Conservation (phyloP, 202 grass and related monocot genomes). For the Bolboschoenoplectus hybrid region DNA sequence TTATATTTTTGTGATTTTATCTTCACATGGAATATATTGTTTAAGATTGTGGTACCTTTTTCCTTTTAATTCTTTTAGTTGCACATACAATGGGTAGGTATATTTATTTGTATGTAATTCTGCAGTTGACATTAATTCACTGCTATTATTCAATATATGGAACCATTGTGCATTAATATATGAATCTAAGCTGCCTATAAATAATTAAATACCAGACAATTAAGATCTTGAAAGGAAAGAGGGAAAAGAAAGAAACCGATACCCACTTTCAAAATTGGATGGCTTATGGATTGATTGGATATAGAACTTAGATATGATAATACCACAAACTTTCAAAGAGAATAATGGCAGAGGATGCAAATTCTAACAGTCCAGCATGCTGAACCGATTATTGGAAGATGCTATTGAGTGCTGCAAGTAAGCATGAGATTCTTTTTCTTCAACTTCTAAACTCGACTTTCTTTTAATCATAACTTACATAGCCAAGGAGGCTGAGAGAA, state of each 20-base stretch:
- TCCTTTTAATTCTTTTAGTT: neutral
- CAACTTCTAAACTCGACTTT: neutral
- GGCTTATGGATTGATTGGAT: neutral
- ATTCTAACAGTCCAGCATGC: too few species aligned
- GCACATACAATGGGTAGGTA: too few species aligned
- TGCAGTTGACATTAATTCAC: too few species aligned
- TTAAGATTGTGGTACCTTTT: neutral
- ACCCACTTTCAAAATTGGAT: neutral
- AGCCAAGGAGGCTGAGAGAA: constrained; percentile 6
- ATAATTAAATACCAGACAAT: neutral
- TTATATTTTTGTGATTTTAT: neutral
- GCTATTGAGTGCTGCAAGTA: neutral
- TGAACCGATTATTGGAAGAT: neutral
- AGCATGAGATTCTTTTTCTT: neutral
- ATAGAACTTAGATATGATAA: too few species aligned
- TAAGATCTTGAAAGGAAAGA: neutral
- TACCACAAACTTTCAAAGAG: too few species aligned
- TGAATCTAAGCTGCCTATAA: neutral
- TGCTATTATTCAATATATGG: neutral
- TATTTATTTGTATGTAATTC: too few species aligned
- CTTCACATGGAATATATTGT: neutral
- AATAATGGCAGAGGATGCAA: neutral
- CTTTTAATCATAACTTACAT: constrained; percentile 10
- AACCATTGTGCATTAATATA: neutral
- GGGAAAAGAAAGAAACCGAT: neutral